A percentile compares a stretch with the other conserved stretches of the same genome.
phyloP scores from a whole-genome alignment of 768 basidiomycete species.

The Phylloporus sp. region DNA sequence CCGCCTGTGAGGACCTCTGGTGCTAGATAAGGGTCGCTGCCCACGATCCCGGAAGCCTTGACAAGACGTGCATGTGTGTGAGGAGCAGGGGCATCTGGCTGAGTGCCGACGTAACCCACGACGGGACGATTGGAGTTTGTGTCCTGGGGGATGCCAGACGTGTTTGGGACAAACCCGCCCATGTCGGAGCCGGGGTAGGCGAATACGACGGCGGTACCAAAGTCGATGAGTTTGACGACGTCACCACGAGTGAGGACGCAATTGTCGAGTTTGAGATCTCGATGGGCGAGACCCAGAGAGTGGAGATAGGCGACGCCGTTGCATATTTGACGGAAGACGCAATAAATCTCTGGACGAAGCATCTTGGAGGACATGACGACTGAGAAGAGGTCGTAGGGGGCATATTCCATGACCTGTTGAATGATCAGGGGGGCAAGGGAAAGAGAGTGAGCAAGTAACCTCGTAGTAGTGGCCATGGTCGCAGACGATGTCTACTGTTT shows the following conservation, averaged over 20 bases:
- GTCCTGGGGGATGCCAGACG: slow-evolving; percentile 3
- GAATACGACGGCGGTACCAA: slow-evolving; percentile 99
- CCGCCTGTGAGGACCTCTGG: slow-evolving; percentile 85
- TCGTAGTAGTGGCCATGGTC: slow-evolving; percentile 99
- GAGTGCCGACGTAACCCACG: slow-evolving; percentile 17
- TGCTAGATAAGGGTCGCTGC: slow-evolving; percentile 96
- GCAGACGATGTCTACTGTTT: slow-evolving; percentile 96
- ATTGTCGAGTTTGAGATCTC: slow-evolving; percentile 98
- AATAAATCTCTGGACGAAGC: slow-evolving; percentile 97
- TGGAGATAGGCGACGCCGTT: slow-evolving; percentile 98
- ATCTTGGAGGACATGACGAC: slow-evolving; percentile 99
- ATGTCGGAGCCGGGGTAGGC: slow-evolving; percentile 90
- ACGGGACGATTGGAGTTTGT: slow-evolving; percentile 6
- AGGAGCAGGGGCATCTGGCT: slow-evolving; percentile 30
- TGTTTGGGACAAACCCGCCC: slow-evolving; percentile 29
- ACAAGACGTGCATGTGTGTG: slow-evolving; percentile 40
- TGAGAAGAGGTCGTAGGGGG: slow-evolving; percentile 95
- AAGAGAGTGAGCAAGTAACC: slow-evolving; percentile 41
- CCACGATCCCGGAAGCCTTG: slow-evolving; percentile 85
- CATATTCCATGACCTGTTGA: slow-evolving; percentile 95
- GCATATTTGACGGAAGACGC: slow-evolving; percentile 98
- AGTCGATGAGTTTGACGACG: slow-evolving; percentile 98
- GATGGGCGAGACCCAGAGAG: slow-evolving; percentile 94
- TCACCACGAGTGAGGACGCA: slow-evolving; percentile 97
- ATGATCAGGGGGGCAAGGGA: slow-evolving; percentile 4